A percentile compares a stretch with the other conserved stretches of the same genome.
Conservation (phyloP, 176 grass and related monocot genomes). For the Aechmea fasciata region DNA sequence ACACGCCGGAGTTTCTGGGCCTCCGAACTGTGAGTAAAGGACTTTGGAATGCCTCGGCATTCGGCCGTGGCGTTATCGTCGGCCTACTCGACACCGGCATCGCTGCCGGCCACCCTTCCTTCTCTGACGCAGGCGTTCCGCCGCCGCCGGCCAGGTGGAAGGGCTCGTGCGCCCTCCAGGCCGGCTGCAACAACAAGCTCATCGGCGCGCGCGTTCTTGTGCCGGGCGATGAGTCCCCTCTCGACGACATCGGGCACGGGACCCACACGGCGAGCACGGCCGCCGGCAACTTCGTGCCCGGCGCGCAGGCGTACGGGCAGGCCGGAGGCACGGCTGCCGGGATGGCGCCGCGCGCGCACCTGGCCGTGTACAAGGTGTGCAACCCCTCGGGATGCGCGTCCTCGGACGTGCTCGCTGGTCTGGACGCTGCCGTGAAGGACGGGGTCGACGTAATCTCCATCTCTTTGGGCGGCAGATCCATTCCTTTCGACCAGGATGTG, state of each 20-base stretch:
- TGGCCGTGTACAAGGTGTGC: constrained; percentile 78
- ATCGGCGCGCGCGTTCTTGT: constrained; percentile 15
- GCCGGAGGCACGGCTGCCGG: neutral
- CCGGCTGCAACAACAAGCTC: constrained; percentile 26
- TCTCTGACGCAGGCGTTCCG: constrained; percentile 11
- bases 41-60: neutral
- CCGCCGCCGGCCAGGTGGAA: constrained; percentile 28
- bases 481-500: constrained; percentile 40
- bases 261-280: constrained; percentile 70
- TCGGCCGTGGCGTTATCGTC: constrained; percentile 6
- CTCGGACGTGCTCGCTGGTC: constrained; percentile 51
- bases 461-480: constrained; percentile 30
- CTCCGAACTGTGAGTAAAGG: neutral
- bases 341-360: constrained; percentile 40
- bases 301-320: constrained; percentile 27
- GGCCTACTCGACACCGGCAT: constrained; percentile 24
- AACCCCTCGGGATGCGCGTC: constrained; percentile 25
- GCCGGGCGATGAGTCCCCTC: neutral
- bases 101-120: constrained; percentile 18
- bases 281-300: constrained; percentile 36
- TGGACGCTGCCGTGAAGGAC: constrained; percentile 70
- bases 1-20: constrained; percentile 4
- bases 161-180: constrained; percentile 14
- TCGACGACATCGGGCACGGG: constrained; percentile 21
- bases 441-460: constrained; percentile 67